Evolutionary conservation across 805 yeast genomes (phyloP).

Genomic region (Wickerhamiella alocasiicola): DNA sequence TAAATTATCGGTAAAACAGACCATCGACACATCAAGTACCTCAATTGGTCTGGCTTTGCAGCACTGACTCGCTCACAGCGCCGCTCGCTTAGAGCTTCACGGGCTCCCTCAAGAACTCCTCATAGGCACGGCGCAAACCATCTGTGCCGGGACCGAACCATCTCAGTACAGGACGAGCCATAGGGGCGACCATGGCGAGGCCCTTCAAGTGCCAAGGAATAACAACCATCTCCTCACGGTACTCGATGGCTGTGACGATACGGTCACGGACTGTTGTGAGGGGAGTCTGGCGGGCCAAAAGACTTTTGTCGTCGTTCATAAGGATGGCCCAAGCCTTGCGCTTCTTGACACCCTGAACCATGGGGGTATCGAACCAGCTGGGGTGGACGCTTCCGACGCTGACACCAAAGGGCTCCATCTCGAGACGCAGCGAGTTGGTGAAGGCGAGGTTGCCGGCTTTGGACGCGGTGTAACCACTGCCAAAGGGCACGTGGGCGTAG

Average conservation of each 20-base stretch:
- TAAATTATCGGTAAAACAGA: too few species aligned
- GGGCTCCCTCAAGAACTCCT: slow-evolving; percentile 3
- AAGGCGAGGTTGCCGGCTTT: slow-evolving; percentile 9
- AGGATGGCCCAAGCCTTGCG: slow-evolving; percentile 7
- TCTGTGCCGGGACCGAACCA: slow-evolving; percentile 2
- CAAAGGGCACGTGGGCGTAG: slow-evolving; percentile 6
- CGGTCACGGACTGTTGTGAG: neutral
- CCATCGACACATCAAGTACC: too few species aligned
- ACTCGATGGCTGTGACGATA: slow-evolving; percentile 3
- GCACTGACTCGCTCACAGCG: too few species aligned
- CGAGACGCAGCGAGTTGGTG: slow-evolving; percentile 8
- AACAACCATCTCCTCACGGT: slow-evolving; percentile 5
- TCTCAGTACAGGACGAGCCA: neutral
- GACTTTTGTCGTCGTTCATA: slow-evolving; percentile 3
- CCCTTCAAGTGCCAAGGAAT: slow-evolving; percentile 4
- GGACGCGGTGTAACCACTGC: slow-evolving; percentile 7
- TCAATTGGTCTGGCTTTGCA: too few species aligned
- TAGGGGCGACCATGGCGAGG: slow-evolving; percentile 1
- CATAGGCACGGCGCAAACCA: slow-evolving; percentile 1
- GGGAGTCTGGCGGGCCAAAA: neutral
- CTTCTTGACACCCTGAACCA: slow-evolving; percentile 6
- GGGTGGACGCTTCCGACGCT: slow-evolving; percentile 11
- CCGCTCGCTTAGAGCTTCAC: too few species aligned
- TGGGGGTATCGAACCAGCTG: slow-evolving; percentile 10
- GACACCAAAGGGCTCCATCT: slow-evolving; percentile 8